These are phyloP conservation scores for Arthrinium phaeospermum DNA, from an alignment of 2,329 filamentous ascomycete genomes.

Conservation along the genomic window DNA sequence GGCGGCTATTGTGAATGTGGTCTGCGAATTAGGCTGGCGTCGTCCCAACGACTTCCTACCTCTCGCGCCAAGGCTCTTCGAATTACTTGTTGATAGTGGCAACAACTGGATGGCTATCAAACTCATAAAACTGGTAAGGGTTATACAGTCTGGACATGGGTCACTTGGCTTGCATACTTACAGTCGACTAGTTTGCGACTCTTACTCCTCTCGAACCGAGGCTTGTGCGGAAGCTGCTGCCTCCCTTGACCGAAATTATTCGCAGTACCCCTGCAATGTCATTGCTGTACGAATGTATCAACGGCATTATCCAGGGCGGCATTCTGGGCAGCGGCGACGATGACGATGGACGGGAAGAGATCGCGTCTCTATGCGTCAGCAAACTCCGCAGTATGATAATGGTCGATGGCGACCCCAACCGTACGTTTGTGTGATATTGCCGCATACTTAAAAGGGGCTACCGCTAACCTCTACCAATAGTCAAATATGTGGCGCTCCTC, in stretches of 20 bases:
- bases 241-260: constrained; percentile 90
- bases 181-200: constrained; percentile 76
- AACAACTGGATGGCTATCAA: constrained; percentile 99
- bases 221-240: constrained; percentile 86
- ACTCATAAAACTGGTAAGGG: constrained; percentile 86
- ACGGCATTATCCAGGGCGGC: constrained; percentile 95
- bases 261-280: constrained; percentile 97
- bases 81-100: constrained; percentile 85
- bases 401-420: constrained; percentile 89
- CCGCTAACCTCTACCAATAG: constrained; percentile 47
- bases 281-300: constrained; percentile 97
- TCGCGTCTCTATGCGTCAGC: constrained; percentile 88
- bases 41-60: constrained; percentile 93
- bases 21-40: constrained; percentile 94
- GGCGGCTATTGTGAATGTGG: constrained; percentile 93
- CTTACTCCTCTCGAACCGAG: constrained; percentile 91
- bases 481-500: constrained; percentile 95
- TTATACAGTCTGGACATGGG: constrained; percentile 22
- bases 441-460: constrained; percentile 21
- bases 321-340: constrained; percentile 86
- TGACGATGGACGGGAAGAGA: constrained; percentile 83
- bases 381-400: constrained; percentile 95
- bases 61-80: constrained; percentile 88
- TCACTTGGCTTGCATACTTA: constrained; percentile 30
- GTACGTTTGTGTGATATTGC: constrained; percentile 56